These are phyloP conservation scores for Aspergillus transmontanensis DNA, from an alignment of 2,329 filamentous ascomycete species.

Conservation along the genomic window DNA sequence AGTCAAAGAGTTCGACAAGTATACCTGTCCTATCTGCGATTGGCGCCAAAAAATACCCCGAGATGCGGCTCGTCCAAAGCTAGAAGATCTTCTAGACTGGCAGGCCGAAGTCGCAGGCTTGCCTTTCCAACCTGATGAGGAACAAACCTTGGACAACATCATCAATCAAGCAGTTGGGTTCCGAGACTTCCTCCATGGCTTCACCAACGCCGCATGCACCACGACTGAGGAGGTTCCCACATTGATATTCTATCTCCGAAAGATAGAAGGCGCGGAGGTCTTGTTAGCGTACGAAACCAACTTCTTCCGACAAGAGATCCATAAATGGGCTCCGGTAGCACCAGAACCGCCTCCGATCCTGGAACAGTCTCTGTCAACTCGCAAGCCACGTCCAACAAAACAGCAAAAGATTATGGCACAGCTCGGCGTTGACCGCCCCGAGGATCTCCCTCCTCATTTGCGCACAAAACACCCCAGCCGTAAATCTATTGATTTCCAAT, in stretches of 20 bases:
- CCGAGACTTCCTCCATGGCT: slow-evolving; percentile 76
- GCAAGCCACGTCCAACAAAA: slow-evolving; percentile 95
- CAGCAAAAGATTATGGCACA: slow-evolving; percentile 91
- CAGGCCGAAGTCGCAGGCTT: slow-evolving; percentile 77
- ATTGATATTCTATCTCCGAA: slow-evolving; percentile 91
- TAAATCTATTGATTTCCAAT: slow-evolving; percentile 62
- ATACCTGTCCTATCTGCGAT: slow-evolving; percentile 97
- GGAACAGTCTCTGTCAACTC: slow-evolving; percentile 84
- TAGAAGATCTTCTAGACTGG: slow-evolving; percentile 85
- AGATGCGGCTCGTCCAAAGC: slow-evolving; percentile 90
- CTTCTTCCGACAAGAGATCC: slow-evolving; percentile 91
- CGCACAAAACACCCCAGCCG: slow-evolving; percentile 75
- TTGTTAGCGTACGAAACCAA: slow-evolving; percentile 93
- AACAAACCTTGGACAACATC: slow-evolving; percentile 81
- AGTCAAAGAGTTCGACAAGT: slow-evolving; percentile 97
- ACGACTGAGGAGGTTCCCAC: slow-evolving; percentile 85
- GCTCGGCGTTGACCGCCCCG: slow-evolving; percentile 84
- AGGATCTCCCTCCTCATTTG: slow-evolving; percentile 82
- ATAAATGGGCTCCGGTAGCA: slow-evolving; percentile 91
- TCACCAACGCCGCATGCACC: slow-evolving; percentile 78
- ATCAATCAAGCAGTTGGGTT: slow-evolving; percentile 84
- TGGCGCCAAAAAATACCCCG: slow-evolving; percentile 96
- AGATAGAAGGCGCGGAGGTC: slow-evolving; percentile 96
- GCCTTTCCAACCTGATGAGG: slow-evolving; percentile 95
- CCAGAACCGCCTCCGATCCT: slow-evolving; percentile 82